Base-by-base conservation (phyloP, 2,329 filamentous ascomycete species). In the Penicillium frequentans region DNA sequence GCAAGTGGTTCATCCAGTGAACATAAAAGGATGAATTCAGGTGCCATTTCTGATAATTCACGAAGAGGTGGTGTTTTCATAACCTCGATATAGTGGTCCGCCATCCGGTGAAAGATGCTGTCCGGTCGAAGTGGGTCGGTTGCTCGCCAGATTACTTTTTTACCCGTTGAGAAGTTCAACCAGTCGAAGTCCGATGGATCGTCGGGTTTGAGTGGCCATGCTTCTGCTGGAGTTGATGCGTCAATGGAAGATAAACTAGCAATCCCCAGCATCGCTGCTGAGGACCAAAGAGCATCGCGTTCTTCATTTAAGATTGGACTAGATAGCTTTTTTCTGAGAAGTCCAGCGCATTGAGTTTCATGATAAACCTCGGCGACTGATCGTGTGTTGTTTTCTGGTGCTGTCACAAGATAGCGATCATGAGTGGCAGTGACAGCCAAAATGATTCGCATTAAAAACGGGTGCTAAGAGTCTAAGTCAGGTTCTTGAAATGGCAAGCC, bases 161-260 rank as follows among this genome's bases (percentile, higher is more conserved):
- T 86, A 0, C 82, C 82, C n/a, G 81, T 76, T 57, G 76, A 77
- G 63, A 87, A 75, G 49, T 77, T 80, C 4, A 87, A 69, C 84
- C 84, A 88, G 60, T 81, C 75, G 1, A 87, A 75, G 61, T 86
- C 83, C 1, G 70, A 60, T 0, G 74, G 59, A 0, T 75, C 73
- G 0, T 71, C 60, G 1, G 72, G 59, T 44, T 75, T 79, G 2
- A 87, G 72, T 1, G 84, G 84, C 84, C 84, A 87, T n/a, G 79
- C 76, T 53, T 80, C 71, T 23, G 75, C 64, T 0, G 81, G 71
- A 0, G 71, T 64, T 42, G 59, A 23, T n/a, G 61, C 21, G 50
- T 50, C 55, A 43, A 55, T 44, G 9, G 58, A 53, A 26, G 58
- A 52, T 21, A 63, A 31, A 35, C 54, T 59, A 5, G 58, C 39